A percentile compares a stretch with the other conserved stretches of the same genome.
Conservation (phyloP, 108 stramenopile species). For the Cylindrotheca closterium region DNA sequence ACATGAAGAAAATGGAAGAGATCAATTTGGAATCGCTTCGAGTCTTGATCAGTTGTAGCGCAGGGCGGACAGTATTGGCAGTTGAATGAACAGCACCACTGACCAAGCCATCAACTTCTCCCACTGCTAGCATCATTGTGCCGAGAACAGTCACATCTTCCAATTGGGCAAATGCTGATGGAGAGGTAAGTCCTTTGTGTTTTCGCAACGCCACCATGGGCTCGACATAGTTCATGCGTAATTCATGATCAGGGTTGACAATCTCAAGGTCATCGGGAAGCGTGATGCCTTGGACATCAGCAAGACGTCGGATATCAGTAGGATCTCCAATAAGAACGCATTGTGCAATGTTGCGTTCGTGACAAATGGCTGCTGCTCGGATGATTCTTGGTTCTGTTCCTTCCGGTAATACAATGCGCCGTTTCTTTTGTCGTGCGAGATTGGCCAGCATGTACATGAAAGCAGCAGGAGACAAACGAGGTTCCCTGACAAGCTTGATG, state of each 20-base stretch:
- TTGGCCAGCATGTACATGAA: conserved; percentile 21
- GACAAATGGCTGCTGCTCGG: conserved; percentile 14
- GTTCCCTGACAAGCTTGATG: background rate
- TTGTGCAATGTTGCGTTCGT: conserved; percentile 15
- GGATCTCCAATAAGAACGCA: conserved; percentile 28
- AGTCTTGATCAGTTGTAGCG: conserved; percentile 43
- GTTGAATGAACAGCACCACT: conserved; percentile 39
- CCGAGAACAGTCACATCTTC: conserved; percentile 40
- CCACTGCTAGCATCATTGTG: conserved; percentile 36
- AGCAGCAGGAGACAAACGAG: conserved; percentile 24
- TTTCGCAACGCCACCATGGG: conserved; percentile 29
- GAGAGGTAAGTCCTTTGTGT: conserved; percentile 29
- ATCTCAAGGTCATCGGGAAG: conserved; percentile 17
- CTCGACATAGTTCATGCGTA: conserved; percentile 22
- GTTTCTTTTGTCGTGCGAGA: conserved; percentile 11
- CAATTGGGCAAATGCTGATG: conserved; percentile 19
- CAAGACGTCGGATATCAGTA: conserved; percentile 10
- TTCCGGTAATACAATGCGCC: conserved; percentile 35
- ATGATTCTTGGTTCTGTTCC: conserved; percentile 23
- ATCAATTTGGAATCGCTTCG: conserved; percentile 16
- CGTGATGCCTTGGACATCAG: conserved; percentile 12
- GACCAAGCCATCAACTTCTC: conserved; percentile 43
- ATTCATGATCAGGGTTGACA: conserved; percentile 17
- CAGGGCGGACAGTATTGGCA: conserved; percentile 41
- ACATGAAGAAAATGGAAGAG: conserved; percentile 48